These are phyloP conservation scores for Fusarium continuum DNA, from an alignment of 2,329 filamentous ascomycete species.

Conservation along the genomic window DNA sequence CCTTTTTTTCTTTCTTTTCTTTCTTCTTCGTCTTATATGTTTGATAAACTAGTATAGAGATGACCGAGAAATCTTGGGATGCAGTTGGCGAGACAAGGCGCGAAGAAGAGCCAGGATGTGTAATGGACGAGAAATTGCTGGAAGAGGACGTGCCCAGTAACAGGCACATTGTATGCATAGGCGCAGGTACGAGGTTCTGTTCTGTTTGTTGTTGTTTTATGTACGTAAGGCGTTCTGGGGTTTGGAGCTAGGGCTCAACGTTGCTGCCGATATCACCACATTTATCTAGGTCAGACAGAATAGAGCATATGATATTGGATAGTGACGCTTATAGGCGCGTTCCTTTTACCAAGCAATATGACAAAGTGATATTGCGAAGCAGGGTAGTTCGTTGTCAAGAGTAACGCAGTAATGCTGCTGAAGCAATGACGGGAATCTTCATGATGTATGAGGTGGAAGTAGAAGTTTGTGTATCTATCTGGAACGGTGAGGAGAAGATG, in stretches of 20 bases:
- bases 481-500: constrained; percentile 1
- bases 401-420: constrained; percentile 1
- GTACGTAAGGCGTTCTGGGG: constrained; percentile 43
- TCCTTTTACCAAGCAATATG: neutral
- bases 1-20: constrained; percentile 5
- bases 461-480: neutral
- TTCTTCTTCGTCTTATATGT: constrained; percentile 3
- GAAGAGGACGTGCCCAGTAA: constrained; percentile 13
- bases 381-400: neutral
- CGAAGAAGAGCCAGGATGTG: constrained; percentile 5
- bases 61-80: neutral
- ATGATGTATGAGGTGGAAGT: constrained; percentile 2
- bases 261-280: constrained; percentile 31
- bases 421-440: constrained; percentile 2
- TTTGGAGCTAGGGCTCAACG: constrained; percentile 21
- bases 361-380: neutral
- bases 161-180: constrained; percentile 28
- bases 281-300: constrained; percentile 26
- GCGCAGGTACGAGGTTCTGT: constrained; percentile 24
- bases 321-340: neutral
- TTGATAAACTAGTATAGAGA: neutral
- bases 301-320: constrained; percentile 21
- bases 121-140: constrained; percentile 20
- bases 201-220: constrained; percentile 32
- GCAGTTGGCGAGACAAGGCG: constrained; percentile 11